phyloP scores from a whole-genome alignment of 129 eudicot species.

The Dittrichia graveolens region DNA sequence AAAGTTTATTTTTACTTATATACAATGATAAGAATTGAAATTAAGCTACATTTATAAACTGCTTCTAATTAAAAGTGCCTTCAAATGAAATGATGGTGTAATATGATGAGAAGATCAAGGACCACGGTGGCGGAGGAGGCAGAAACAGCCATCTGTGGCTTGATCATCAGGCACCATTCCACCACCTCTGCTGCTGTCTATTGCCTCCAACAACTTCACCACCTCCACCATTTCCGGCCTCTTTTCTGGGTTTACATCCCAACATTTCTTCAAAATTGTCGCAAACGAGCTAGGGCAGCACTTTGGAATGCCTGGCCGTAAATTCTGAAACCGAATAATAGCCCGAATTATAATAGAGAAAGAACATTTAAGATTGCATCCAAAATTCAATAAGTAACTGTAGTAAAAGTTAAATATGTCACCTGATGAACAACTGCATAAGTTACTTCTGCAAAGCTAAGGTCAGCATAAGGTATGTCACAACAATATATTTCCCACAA shows the following conservation, averaged over 20 bases:
- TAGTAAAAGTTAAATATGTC: neutral
- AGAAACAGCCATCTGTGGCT: slow-evolving; percentile 50
- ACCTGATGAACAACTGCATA: slow-evolving; percentile 77
- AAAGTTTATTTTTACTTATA: no score
- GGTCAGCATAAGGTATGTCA: slow-evolving; percentile 74
- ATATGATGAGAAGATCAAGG: slow-evolving; percentile 38
- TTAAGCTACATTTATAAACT: no score
- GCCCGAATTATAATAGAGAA: neutral
- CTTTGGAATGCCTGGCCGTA: slow-evolving; percentile 52
- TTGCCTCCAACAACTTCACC: slow-evolving; percentile 62
- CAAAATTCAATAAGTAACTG: neutral
- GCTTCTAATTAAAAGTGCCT: no score
- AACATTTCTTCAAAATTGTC: slow-evolving; percentile 3
- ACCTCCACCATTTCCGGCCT: slow-evolving; percentile 84
- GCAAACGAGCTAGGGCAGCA: slow-evolving; percentile 9
- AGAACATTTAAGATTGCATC: neutral
- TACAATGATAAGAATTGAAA: no score
- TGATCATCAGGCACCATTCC: slow-evolving; percentile 76
- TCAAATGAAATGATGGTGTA: neutral
- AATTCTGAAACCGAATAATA: slow-evolving; percentile 35
- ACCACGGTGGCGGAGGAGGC: slow-evolving; percentile 49
- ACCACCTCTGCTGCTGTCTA: slow-evolving; percentile 71
- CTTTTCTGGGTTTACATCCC: slow-evolving; percentile 56
- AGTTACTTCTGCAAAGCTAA: slow-evolving; percentile 75
- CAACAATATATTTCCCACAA: slow-evolving; percentile 89